Percentiles rank a stretch among this genome's conserved stretches.
These are phyloP conservation scores for Nicotiana paniculata DNA, from an alignment of 257 asterid species.

Conservation along the genomic window DNA sequence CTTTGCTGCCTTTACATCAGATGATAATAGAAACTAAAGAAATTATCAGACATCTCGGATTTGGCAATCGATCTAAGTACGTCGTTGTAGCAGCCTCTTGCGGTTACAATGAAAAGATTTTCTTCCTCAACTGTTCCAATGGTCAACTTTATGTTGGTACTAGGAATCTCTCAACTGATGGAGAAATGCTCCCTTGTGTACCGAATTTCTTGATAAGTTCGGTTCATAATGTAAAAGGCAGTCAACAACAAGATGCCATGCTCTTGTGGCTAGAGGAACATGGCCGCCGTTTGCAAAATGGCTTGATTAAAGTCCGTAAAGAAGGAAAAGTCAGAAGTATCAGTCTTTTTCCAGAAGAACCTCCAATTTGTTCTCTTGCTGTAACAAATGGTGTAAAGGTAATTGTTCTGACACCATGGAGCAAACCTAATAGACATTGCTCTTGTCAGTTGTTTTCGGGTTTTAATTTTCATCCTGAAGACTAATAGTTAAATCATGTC, in stretches of 20 bases:
- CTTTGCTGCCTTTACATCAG: slow-evolving; percentile 59
- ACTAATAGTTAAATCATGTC: slow-evolving; percentile 2
- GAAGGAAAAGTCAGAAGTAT: slow-evolving; percentile 56
- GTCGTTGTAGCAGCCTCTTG: slow-evolving; percentile 68
- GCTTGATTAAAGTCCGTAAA: slow-evolving; percentile 45
- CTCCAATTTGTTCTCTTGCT: slow-evolving; percentile 66
- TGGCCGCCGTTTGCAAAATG: slow-evolving; percentile 56
- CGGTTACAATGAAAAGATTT: slow-evolving; percentile 48
- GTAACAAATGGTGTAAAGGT: slow-evolving; percentile 88
- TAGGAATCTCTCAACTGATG: slow-evolving; percentile 52
- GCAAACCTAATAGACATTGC: not conserved
- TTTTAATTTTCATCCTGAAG: not conserved
- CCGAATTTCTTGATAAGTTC: slow-evolving; percentile 51
- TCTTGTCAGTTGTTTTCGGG: not conserved
- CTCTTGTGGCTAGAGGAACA: slow-evolving; percentile 94
- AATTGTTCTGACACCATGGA: not conserved
- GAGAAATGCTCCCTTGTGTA: slow-evolving; percentile 87
- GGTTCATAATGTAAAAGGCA: slow-evolving; percentile 35
- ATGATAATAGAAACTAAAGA: slow-evolving; percentile 40
- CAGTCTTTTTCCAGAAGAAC: slow-evolving; percentile 61
- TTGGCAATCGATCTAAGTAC: slow-evolving; percentile 30
- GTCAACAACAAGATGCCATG: slow-evolving; percentile 66
- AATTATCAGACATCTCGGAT: slow-evolving; percentile 31
- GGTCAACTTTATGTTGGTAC: slow-evolving; percentile 88
- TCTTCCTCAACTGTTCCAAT: slow-evolving; percentile 60